A percentile compares a stretch with the other conserved stretches of the same genome.
These are phyloP conservation scores for Aspergillus ostianus DNA, from an alignment of 495 filamentous ascomycete species.

Conservation along the genomic window DNA sequence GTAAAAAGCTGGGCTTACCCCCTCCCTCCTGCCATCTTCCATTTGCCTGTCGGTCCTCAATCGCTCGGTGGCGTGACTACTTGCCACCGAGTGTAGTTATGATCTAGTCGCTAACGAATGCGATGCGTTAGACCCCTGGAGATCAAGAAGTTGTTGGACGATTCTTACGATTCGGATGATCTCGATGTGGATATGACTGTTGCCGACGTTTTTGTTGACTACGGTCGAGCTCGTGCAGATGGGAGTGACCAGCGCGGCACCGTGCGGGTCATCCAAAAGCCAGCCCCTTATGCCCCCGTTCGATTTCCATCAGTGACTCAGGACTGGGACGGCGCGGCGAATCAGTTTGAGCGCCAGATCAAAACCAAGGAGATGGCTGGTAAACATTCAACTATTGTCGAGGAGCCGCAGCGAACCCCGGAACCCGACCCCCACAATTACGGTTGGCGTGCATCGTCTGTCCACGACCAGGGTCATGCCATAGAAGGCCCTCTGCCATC, in stretches of 20 bases:
- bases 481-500: neutral
- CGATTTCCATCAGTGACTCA: slow-evolving; percentile 36
- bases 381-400: neutral
- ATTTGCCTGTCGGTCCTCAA: neutral
- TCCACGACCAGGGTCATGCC: neutral
- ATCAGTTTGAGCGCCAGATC: neutral
- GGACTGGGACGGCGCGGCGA: slow-evolving; percentile 31
- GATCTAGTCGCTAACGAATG: neutral
- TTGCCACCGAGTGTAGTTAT: neutral
- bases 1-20: no score
- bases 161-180: slow-evolving; percentile 30
- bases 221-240: slow-evolving; percentile 32
- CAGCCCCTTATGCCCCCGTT: slow-evolving; percentile 16
- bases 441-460: neutral
- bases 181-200: slow-evolving; percentile 37
- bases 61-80: neutral
- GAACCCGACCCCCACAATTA: neutral
- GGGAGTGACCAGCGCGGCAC: slow-evolving; percentile 37
- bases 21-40: neutral
- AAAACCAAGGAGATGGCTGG: neutral
- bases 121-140: slow-evolving; percentile 18
- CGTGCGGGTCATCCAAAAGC: slow-evolving; percentile 36
- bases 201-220: slow-evolving; percentile 40
- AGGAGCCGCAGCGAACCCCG: neutral
- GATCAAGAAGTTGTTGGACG: slow-evolving; percentile 41